Evolutionary conservation across 768 basidiomycete genomes (phyloP).

Genomic region (Collybiopsis confluens): DNA sequence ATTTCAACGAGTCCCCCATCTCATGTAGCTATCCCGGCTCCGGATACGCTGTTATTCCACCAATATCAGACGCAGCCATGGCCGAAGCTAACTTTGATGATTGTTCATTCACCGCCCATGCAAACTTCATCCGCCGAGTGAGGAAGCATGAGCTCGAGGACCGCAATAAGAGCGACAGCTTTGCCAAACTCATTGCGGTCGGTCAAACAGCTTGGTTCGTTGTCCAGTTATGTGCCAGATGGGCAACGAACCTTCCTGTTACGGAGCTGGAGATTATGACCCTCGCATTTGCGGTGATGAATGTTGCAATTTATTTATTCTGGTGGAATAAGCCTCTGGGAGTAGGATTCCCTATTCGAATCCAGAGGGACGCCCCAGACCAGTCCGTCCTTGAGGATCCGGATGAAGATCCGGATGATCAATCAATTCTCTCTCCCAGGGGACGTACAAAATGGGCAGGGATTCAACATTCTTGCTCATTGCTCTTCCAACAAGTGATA

Average conservation of each 20-base stretch:
- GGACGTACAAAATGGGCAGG: neutral
- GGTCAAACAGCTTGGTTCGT: slow-evolving; percentile 13
- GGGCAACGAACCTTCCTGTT: neutral
- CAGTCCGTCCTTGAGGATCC: no score
- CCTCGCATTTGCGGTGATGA: slow-evolving; percentile 15
- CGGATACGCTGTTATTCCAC: neutral
- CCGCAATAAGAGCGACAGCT: slow-evolving; percentile 3
- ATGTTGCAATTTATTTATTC: slow-evolving; percentile 22
- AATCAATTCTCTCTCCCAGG: neutral
- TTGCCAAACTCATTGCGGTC: slow-evolving; percentile 1
- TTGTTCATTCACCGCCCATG: neutral
- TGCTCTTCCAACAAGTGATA: no score
- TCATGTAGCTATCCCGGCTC: no score
- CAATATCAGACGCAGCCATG: neutral
- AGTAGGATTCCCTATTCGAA: neutral
- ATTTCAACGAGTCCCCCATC: no score
- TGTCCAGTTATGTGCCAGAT: slow-evolving; percentile 10
- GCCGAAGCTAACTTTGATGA: neutral
- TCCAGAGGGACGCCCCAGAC: neutral
- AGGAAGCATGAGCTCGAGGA: neutral
- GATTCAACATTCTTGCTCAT: no score
- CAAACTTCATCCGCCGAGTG: neutral
- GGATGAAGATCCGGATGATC: neutral
- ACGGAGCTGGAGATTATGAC: slow-evolving; percentile 16
- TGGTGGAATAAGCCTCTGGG: slow-evolving; percentile 36